Evolutionary conservation across 306 rosid species (phyloP), one percentile per base, ranked within the genome.

Genomic region (Prunus kanzakura): DNA sequence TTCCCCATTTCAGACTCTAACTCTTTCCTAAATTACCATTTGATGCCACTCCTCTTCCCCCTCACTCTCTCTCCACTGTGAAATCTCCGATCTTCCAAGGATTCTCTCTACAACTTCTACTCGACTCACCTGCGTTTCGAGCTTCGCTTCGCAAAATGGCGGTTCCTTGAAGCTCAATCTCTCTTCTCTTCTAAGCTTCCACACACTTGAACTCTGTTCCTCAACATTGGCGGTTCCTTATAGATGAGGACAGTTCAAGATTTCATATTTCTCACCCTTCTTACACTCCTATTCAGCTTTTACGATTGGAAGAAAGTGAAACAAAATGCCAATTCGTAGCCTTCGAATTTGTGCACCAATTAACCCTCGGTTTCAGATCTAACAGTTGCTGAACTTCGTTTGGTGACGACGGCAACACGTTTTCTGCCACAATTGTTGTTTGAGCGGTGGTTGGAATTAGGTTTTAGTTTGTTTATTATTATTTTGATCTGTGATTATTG

Each of bases 21-120:
- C 50, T 38, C 54, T 20, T 60, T 65, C 46, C 51, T 50, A 35
- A 80, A 78, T 87, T 82, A 81, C 89, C 80, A 73, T 46, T 76
- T 51, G 76, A 35, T 87, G 86, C 91, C 93, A 85, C 88, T 86
- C 86, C 29, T 73, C 77, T 73, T 56, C 71, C 54, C 63, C 83
- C 73, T 68, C 65, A 8, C 75, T 64, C 76, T 43, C 60, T 67
- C 75, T 50, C 67, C 1, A 30, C 81, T 82, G 67, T 79, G 77
- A 83, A 63, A 56, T 80, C 75, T 78, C 64, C 82, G 72, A 54
- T 74, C 85, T 84, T 81, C 65, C 69, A 22, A 25, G 8, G 23
- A 6, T 64, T 64, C 64, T 6, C 22, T 9, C 64, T 8, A 35
- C 55, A 32, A n/a, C 46, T 72, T 38, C 16, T 20, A 30, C 46